Evolutionary conservation across 371 early-diverging fungal genomes (phyloP).

Genomic region (Saksenaea oblongispora): DNA sequence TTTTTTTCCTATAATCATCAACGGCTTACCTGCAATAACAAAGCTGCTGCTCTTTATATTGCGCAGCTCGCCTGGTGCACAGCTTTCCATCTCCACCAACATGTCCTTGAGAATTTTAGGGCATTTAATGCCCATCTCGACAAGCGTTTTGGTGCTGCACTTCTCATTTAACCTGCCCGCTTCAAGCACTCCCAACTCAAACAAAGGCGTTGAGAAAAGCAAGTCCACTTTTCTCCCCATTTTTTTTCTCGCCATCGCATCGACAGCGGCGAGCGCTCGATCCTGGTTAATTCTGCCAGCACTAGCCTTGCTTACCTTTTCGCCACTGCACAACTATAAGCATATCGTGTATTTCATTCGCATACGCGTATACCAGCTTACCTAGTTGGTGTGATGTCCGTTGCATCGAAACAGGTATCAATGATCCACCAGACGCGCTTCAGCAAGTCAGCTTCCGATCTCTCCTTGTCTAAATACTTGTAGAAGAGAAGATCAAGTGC

Average conservation of each 20-base stretch:
- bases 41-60: background rate
- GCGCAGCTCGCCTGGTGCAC: background rate
- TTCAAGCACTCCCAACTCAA: background rate
- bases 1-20: no score
- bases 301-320: no score
- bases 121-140: background rate
- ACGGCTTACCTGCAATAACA: background rate
- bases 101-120: background rate
- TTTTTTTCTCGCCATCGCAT: background rate
- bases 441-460: no score
- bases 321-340: no score
- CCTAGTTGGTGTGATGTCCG: no score
- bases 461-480: no score
- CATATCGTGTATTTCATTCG: no score
- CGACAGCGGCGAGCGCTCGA: background rate
- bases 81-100: background rate
- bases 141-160: background rate
- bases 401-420: no score
- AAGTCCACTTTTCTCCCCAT: background rate
- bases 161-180: background rate
- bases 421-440: no score
- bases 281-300: background rate
- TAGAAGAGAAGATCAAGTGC: no score
- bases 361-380: no score
- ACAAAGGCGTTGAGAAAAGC: background rate